phyloP scores from a whole-genome alignment of 1,284 basidiomycete genomes.

The Cerrena zonata region DNA sequence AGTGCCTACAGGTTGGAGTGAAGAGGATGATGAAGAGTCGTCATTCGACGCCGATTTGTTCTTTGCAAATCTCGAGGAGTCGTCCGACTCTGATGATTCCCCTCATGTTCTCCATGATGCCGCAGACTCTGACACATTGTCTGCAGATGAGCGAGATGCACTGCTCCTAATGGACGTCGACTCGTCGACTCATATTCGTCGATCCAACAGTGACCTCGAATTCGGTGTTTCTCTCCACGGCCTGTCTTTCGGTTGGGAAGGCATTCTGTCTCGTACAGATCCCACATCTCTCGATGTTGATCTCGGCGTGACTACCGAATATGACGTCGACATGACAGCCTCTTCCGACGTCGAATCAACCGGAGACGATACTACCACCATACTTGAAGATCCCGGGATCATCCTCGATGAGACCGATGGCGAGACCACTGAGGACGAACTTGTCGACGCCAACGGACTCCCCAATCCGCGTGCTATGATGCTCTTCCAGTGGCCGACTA shows the following conservation, averaged over 20 bases:
- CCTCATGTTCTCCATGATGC: conserved; percentile 26
- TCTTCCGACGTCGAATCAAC: conserved; percentile 19
- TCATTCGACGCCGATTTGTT: conserved; percentile 75
- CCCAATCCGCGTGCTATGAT: conserved; percentile 70
- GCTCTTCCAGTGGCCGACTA: conserved; percentile 59
- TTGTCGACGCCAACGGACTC: conserved; percentile 63
- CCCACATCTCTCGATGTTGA: conserved; percentile 12
- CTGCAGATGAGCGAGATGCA: conserved; percentile 27
- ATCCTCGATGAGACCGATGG: conserved; percentile 28
- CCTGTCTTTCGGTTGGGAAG: conserved; percentile 25
- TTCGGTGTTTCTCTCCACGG: conserved; percentile 25
- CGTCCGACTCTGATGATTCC: conserved; percentile 41
- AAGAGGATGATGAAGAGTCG: conserved; percentile 59
- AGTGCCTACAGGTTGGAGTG: conserved; percentile 62
- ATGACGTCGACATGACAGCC: conserved; percentile 26
- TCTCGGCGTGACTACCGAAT: conserved; percentile 15
- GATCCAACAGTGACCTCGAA: conserved; percentile 24
- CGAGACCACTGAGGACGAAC: conserved; percentile 57
- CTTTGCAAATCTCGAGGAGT: conserved; percentile 57
- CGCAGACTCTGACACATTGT: conserved; percentile 20
- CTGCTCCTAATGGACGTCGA: conserved; percentile 28
- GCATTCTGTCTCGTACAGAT: conserved; percentile 18
- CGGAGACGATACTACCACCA: conserved; percentile 24
- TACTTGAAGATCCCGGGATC: conserved; percentile 30
- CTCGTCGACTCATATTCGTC: conserved; percentile 24